phyloP scores from a whole-genome alignment of 345 rosid species.

The Punica granatum region DNA sequence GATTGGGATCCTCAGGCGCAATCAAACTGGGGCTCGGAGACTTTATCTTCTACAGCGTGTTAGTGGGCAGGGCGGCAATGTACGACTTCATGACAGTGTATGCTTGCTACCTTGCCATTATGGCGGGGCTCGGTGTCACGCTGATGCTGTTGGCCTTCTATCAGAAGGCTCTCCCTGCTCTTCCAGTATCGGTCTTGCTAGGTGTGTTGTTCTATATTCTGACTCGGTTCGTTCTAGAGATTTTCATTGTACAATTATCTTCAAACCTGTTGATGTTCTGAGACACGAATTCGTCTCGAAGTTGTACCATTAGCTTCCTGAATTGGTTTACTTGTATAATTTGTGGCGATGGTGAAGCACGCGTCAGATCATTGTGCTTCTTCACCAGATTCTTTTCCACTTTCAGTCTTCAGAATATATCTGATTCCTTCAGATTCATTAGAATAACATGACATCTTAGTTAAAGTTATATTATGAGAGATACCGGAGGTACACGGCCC shows the following conservation, averaged over 20 bases:
- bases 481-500: no score
- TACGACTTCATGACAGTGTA: conserved; percentile 93
- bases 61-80: conserved; percentile 95
- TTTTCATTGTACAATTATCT: conserved; percentile 66
- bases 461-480: no score
- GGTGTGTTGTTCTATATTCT: conserved; percentile 78
- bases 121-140: conserved; percentile 90
- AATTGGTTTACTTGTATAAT: not conserved
- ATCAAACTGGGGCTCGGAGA: conserved; percentile 91
- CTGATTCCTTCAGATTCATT: no score
- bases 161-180: conserved; percentile 90
- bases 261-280: conserved; percentile 80
- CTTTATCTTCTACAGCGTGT: conserved; percentile 87
- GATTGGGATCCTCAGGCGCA: conserved; percentile 86
- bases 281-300: conserved; percentile 2
- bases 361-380: not conserved
- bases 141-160: conserved; percentile 73
- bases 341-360: not conserved
- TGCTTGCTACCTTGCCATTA: conserved; percentile 84
- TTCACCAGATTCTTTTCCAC: not conserved
- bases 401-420: no score
- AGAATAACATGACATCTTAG: no score
- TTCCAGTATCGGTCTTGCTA: conserved; percentile 73
- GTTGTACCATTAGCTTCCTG: not conserved
- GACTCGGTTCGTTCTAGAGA: conserved; percentile 64